A percentile compares a stretch with the other conserved stretches of the same genome.
phyloP scores from a whole-genome alignment of 768 basidiomycete species.

The Hypsizygus marmoreus region DNA sequence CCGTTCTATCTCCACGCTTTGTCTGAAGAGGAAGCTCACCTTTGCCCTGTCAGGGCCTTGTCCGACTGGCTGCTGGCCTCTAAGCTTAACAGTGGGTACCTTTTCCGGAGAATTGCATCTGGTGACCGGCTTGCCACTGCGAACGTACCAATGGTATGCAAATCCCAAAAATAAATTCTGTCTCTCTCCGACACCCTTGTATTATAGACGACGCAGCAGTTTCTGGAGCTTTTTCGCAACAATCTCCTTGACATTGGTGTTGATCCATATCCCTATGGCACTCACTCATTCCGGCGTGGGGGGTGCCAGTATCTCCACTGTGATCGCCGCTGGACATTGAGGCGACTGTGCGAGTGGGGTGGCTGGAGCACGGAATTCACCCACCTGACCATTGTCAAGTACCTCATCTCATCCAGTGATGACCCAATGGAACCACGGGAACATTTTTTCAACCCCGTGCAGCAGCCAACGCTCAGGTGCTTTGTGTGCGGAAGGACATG shows the following conservation, averaged over 20 bases:
- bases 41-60: constrained; percentile 36
- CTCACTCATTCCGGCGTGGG: constrained; percentile 41
- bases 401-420: constrained; percentile 43
- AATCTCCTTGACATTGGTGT: constrained; percentile 41
- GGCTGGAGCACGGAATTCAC: constrained; percentile 46
- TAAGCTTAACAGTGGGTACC: constrained; percentile 26
- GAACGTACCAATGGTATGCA: constrained; percentile 25
- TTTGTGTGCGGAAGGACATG: neutral
- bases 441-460: constrained; percentile 34
- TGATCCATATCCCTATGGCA: constrained; percentile 39
- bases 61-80: constrained; percentile 27
- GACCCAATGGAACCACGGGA: constrained; percentile 31
- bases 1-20: constrained; percentile 29
- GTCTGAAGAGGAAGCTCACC: constrained; percentile 25
- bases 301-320: constrained; percentile 41
- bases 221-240: constrained; percentile 39
- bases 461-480: neutral
- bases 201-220: constrained; percentile 33
- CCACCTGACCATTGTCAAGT: constrained; percentile 41
- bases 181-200: neutral
- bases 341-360: constrained; percentile 45
- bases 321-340: constrained; percentile 33
- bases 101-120: constrained; percentile 31
- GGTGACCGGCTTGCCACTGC: constrained; percentile 26
- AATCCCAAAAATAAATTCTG: neutral